phyloP scores from a whole-genome alignment of 768 basidiomycete species.

The Kwoniella dendrophila region DNA sequence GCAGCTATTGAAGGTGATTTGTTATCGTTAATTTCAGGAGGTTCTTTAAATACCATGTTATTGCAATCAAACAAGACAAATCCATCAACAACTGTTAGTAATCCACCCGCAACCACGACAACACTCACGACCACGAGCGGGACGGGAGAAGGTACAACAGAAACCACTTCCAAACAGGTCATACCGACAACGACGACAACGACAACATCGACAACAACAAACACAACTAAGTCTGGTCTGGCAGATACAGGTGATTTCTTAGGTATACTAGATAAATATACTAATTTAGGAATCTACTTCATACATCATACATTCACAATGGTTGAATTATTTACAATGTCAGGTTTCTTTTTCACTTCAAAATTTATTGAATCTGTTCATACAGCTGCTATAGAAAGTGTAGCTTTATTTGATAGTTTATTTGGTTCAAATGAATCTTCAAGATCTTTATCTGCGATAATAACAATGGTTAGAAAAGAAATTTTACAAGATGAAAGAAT shows the following conservation, averaged over 20 bases:
- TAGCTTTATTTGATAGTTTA: conserved; percentile 45
- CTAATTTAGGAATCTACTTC: conserved; percentile 56
- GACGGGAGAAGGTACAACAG: too few species aligned
- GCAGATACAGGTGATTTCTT: conserved; percentile 47
- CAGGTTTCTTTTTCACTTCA: conserved; percentile 56
- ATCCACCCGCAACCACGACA: too few species aligned
- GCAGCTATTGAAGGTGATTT: conserved; percentile 35
- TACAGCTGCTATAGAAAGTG: conserved; percentile 46
- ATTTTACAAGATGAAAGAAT: conserved; percentile 51
- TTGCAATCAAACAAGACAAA: too few species aligned
- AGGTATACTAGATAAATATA: conserved; percentile 56
- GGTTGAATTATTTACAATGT: conserved; percentile 58
- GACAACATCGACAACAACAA: not conserved
- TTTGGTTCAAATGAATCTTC: conserved; percentile 58
- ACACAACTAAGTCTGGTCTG: not conserved
- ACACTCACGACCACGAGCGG: too few species aligned
- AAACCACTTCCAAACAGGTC: too few species aligned
- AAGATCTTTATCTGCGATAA: conserved; percentile 54
- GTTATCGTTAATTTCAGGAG: conserved; percentile 16
- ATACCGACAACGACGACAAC: too few species aligned
- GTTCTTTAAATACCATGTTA: not conserved
- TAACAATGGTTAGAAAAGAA: conserved; percentile 55
- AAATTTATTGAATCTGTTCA: conserved; percentile 49
- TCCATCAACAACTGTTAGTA: too few species aligned
- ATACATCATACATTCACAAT: conserved; percentile 57